Conservation (phyloP, 805 yeast species). For the Starmerella apicola region DNA sequence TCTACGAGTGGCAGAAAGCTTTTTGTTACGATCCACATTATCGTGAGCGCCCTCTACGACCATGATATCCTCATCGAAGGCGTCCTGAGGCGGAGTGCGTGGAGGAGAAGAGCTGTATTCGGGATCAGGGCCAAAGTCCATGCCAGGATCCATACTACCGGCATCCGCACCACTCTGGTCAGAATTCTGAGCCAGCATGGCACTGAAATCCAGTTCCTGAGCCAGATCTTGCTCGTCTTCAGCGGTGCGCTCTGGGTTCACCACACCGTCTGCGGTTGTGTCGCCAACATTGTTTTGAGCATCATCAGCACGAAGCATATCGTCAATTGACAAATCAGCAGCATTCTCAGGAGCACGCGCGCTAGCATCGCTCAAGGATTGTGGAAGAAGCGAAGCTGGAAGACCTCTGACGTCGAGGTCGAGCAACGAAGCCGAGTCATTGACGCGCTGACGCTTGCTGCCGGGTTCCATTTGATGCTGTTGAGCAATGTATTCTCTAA, state of each 20-base stretch:
- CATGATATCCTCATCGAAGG: no score
- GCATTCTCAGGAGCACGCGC: neutral
- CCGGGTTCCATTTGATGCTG: neutral
- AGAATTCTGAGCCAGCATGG: no score
- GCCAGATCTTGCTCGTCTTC: slow-evolving; percentile 8
- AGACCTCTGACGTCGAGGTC: neutral
- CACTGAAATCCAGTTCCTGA: slow-evolving; percentile 12
- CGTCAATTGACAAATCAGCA: slow-evolving; percentile 13
- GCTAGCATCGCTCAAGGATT: neutral
- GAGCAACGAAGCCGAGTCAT: neutral
- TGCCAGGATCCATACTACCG: slow-evolving; percentile 2
- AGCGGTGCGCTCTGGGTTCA: slow-evolving; percentile 7
- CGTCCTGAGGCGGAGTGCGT: no score
- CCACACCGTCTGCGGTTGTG: slow-evolving; percentile 1
- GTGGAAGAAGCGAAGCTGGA: neutral
- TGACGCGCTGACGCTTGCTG: neutral
- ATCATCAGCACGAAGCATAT: slow-evolving; percentile 13
- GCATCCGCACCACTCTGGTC: slow-evolving; percentile 2
- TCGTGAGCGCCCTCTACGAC: no score
- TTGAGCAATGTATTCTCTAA: slow-evolving; percentile 8
- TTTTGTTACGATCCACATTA: no score
- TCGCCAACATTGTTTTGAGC: slow-evolving; percentile 1
- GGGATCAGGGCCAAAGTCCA: slow-evolving; percentile 16
- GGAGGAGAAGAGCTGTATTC: slow-evolving; percentile 14
- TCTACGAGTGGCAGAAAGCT: no score